Base-by-base conservation (phyloP, 179 eudicot genomes). In the Spergularia azorica region DNA sequence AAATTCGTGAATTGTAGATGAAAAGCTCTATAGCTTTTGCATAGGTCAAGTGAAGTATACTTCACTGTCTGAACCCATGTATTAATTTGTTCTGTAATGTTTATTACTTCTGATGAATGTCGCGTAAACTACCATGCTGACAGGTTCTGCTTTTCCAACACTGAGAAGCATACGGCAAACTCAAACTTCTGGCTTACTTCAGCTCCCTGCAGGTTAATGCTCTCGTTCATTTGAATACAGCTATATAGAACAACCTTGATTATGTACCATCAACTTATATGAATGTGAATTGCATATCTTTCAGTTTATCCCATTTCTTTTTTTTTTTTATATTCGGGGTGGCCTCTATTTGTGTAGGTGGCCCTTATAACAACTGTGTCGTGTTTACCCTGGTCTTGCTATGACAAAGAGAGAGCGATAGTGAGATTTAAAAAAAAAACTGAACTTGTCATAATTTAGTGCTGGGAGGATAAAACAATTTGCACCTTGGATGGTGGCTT, bases 111-210 rank as follows among this genome's bases (percentile, higher is more conserved):
- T 79, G 56, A 52, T 79, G 76, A 43, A 59, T 73, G 65, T 63
- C 52, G 55, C 71, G 15, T 61, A 17, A 26, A 9, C 66, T 74
- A 39, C 54, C 14, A 59, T 13, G 11, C 26, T 67, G 67, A 63
- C 77, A 82, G 86, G 84, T 58, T 76, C 82, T 32, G 84, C 74
- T 10, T 80, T 88, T 83, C 84, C 88, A 50, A 79, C 85, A 38
- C 80, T 77, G 52, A 80, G 87, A 83, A 86, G 79, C 76, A 74
- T 73, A 77, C 89, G 79, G 64, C 82, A 61, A 74, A 58, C 79
- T 55, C 83, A 55, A 57, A 52, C 58, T 57, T 73, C 68, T 39
- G 81, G 84, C 76, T 73, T 77, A 83, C 77, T 82, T 71, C 84
- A 68, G 75, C 71, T 83, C 39, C 60, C 91, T 17, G 41, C 82